Conservation (phyloP, 1,139 yeast genomes). For the Blastobotrys indianensis region DNA sequence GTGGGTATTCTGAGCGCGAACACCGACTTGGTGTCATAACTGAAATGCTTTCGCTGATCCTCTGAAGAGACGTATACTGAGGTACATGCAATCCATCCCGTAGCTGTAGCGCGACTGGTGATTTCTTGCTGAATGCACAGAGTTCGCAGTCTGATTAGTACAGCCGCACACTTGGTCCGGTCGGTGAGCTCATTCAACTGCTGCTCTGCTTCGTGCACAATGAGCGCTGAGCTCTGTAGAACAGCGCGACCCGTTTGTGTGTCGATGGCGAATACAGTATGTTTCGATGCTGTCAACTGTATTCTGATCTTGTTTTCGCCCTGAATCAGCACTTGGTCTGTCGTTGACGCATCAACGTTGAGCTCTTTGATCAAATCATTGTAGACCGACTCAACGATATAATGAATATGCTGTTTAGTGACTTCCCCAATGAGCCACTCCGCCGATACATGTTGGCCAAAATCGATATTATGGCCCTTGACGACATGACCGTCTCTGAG, state of each 20-base stretch:
- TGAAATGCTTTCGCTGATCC: slow-evolving; percentile 24
- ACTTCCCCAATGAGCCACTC: slow-evolving; percentile 28
- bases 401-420: slow-evolving; percentile 27
- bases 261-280: slow-evolving; percentile 29
- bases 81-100: slow-evolving; percentile 33
- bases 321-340: slow-evolving; percentile 11
- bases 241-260: slow-evolving; percentile 30
- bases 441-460: slow-evolving; percentile 27
- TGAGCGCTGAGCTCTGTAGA: slow-evolving; percentile 28
- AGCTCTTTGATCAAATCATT: slow-evolving; percentile 13
- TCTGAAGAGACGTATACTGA: slow-evolving; percentile 24
- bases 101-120: slow-evolving; percentile 28
- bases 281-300: slow-evolving; percentile 24
- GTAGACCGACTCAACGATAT: slow-evolving; percentile 26
- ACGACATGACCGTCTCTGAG: slow-evolving; percentile 49
- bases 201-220: slow-evolving; percentile 29
- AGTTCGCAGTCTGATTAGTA: slow-evolving; percentile 28
- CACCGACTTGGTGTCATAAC: slow-evolving; percentile 21
- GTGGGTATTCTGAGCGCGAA: slow-evolving; percentile 30
- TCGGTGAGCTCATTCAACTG: slow-evolving; percentile 29
- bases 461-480: slow-evolving; percentile 21
- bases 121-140: slow-evolving; percentile 32
- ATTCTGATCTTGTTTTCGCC: slow-evolving; percentile 21
- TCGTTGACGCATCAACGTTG: background rate
- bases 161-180: slow-evolving; percentile 23